phyloP scores from a whole-genome alignment of 1,139 yeast genomes.

The Saccharomyces hybrid region DNA sequence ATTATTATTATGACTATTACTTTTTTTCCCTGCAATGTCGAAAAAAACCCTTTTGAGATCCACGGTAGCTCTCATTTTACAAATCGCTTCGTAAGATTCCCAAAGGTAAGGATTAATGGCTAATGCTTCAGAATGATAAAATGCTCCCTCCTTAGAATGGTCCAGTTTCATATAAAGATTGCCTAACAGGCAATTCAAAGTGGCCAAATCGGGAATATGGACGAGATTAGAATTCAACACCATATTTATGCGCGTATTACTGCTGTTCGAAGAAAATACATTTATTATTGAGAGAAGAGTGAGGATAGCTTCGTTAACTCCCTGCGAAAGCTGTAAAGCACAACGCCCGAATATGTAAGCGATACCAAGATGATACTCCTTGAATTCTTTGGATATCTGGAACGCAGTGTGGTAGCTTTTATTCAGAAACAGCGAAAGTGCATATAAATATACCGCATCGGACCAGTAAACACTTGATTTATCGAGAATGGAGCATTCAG shows the following conservation, averaged over 20 bases:
- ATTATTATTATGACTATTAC: constrained; percentile 8
- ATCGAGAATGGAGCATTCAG: constrained; percentile 21
- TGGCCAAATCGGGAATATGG: constrained; percentile 54
- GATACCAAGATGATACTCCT: constrained; percentile 21
- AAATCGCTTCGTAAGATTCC: constrained; percentile 76
- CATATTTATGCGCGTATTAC: constrained; percentile 3
- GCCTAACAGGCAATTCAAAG: constrained; percentile 61
- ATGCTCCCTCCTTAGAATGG: constrained; percentile 56
- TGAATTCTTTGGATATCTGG: constrained; percentile 17
- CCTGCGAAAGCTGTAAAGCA: constrained; percentile 17
- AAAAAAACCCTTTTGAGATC: constrained; percentile 39
- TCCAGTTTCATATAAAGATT: constrained; percentile 54
- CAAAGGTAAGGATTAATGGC: constrained; percentile 71
- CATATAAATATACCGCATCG: constrained; percentile 24
- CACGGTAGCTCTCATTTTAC: constrained; percentile 61
- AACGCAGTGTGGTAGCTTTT: constrained; percentile 20
- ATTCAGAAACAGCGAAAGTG: constrained; percentile 23
- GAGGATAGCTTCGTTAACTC: constrained; percentile 19
- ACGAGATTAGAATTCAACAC: constrained; percentile 6
- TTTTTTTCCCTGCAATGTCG: constrained; percentile 12
- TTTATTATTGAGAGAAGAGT: background rate
- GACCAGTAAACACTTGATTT: constrained; percentile 14
- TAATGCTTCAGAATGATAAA: constrained; percentile 61
- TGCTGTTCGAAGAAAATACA: constrained; percentile 6
- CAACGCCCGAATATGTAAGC: constrained; percentile 26